phyloP scores from a whole-genome alignment of 164 flowering plant species.

The Aristolochia contorta region DNA sequence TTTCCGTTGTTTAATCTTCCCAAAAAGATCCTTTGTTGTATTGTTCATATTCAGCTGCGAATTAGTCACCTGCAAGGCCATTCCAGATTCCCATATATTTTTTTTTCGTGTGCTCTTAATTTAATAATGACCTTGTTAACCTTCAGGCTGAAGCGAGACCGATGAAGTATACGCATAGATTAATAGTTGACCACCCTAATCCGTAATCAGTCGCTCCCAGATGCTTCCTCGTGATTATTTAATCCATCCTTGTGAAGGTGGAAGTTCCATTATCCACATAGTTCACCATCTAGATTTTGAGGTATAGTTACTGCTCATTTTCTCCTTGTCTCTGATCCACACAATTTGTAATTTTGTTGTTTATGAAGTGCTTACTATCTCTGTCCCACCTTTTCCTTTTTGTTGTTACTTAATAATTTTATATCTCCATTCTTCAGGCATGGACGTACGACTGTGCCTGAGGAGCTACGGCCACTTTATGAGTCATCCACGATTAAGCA shows the following conservation, averaged over 20 bases:
- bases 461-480: slow-evolving; percentile 85
- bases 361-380: background rate
- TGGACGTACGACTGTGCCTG: slow-evolving; percentile 91
- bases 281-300: slow-evolving; percentile 90
- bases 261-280: slow-evolving; percentile 87
- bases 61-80: slow-evolving; percentile 17
- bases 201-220: too few relatives aligned
- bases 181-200: too few relatives aligned
- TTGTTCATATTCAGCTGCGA: slow-evolving; percentile 43
- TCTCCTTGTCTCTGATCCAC: background rate
- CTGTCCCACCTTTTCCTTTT: background rate
- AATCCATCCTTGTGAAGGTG: slow-evolving; percentile 88
- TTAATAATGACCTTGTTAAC: background rate
- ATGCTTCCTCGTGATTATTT: slow-evolving; percentile 91
- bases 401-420: background rate
- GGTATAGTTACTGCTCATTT: slow-evolving; percentile 26
- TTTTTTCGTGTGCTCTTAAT: background rate
- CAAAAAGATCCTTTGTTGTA: slow-evolving; percentile 67
- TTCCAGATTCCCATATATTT: background rate
- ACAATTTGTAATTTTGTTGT: background rate
- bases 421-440: slow-evolving; percentile 34
- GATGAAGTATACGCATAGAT: slow-evolving; percentile 87
- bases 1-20: slow-evolving; percentile 54
- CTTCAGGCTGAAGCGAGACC: slow-evolving; percentile 67
- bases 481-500: slow-evolving; percentile 76